Percentiles rank a stretch among this genome's conserved stretches.
Conservation (phyloP, 2,329 filamentous ascomycete genomes). For the Colletotrichum incanum region DNA sequence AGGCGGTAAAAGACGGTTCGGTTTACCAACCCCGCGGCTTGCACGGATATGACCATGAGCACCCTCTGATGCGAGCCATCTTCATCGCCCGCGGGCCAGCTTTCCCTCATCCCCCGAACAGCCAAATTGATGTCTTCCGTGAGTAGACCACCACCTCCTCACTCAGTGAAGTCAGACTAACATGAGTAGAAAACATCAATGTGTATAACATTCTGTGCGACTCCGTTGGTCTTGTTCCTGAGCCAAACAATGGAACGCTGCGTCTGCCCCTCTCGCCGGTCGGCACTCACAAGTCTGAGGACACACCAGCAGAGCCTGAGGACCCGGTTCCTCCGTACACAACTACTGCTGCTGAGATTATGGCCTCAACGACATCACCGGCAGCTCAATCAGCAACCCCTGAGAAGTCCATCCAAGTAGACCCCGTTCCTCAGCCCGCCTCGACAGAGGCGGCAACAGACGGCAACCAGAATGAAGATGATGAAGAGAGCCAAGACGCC, state of each 20-base stretch:
- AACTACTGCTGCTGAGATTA: constrained; percentile 33
- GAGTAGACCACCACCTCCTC: constrained; percentile 59
- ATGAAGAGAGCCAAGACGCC: constrained; percentile 45
- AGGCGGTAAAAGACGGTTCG: constrained; percentile 74
- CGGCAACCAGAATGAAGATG: constrained; percentile 18
- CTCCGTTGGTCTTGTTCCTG: constrained; percentile 80
- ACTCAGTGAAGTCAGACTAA: constrained; percentile 46
- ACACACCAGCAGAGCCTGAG: constrained; percentile 63
- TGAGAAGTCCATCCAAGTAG: constrained; percentile 44
- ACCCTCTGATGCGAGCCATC: constrained; percentile 96
- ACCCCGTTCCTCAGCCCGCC: constrained; percentile 45
- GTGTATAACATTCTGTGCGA: constrained; percentile 97
- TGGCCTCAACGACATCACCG: constrained; percentile 36
- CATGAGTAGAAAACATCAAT: constrained; percentile 84
- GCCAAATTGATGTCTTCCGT: constrained; percentile 86
- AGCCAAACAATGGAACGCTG: constrained; percentile 90
- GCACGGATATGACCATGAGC: constrained; percentile 95
- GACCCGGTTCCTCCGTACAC: constrained; percentile 64
- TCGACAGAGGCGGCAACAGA: constrained; percentile 43
- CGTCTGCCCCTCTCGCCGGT: constrained; percentile 77
- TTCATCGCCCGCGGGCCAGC: constrained; percentile 94
- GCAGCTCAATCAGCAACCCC: constrained; percentile 36
- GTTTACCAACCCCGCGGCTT: constrained; percentile 87
- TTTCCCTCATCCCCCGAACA: constrained; percentile 89
- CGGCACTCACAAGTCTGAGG: constrained; percentile 72